These are phyloP conservation scores for Cubamyces sp. DNA, from an alignment of 768 basidiomycete genomes.

Conservation along the genomic window DNA sequence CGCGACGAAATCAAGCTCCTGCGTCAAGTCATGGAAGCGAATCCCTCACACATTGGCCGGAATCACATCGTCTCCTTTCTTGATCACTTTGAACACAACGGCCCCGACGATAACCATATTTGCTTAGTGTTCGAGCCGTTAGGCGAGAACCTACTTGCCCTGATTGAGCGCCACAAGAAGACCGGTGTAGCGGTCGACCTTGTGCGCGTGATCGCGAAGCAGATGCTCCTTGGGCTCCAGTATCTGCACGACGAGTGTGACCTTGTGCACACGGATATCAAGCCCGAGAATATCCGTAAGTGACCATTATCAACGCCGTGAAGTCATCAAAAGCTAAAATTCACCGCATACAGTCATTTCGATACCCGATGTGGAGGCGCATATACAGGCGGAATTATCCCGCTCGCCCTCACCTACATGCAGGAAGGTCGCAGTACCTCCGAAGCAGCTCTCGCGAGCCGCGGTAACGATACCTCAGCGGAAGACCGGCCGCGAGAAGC, in stretches of 20 bases:
- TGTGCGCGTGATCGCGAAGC: slow-evolving; percentile 85
- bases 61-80: slow-evolving; percentile 86
- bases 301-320: slow-evolving; percentile 34
- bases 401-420: slow-evolving; percentile 73
- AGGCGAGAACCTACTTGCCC: slow-evolving; percentile 74
- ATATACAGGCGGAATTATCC: slow-evolving; percentile 71
- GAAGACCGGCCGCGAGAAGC: slow-evolving; percentile 52
- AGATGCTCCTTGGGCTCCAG: slow-evolving; percentile 85
- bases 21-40: slow-evolving; percentile 69
- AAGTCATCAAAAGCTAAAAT: neutral
- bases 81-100: slow-evolving; percentile 83
- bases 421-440: slow-evolving; percentile 81
- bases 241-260: slow-evolving; percentile 94
- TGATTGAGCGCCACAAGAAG: slow-evolving; percentile 79
- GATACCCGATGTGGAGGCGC: slow-evolving; percentile 78
- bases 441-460: slow-evolving; percentile 59
- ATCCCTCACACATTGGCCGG: slow-evolving; percentile 78
- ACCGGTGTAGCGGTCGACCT: slow-evolving; percentile 81
- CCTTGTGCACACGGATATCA: slow-evolving; percentile 91
- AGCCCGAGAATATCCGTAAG: slow-evolving; percentile 95
- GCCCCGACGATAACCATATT: slow-evolving; percentile 75
- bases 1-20: slow-evolving; percentile 95
- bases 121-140: slow-evolving; percentile 92
- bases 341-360: slow-evolving; percentile 61
- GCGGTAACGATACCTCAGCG: slow-evolving; percentile 65